Evolutionary conservation across 495 filamentous ascomycete species (phyloP).

Genomic region (Endocarpon pusillum): DNA sequence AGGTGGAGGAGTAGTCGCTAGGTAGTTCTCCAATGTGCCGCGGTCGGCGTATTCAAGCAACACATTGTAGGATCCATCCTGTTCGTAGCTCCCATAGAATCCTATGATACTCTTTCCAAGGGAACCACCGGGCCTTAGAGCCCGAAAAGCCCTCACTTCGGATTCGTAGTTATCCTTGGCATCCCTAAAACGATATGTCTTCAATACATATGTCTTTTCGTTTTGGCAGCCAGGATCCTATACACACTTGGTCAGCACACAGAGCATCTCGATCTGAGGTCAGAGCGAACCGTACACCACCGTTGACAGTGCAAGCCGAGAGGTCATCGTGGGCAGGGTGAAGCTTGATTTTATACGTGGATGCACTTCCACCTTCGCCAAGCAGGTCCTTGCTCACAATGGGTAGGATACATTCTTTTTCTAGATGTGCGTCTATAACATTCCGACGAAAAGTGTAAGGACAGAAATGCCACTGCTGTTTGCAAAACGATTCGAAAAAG

Average conservation of each 20-base stretch:
- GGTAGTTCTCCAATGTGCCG: conserved; percentile 25
- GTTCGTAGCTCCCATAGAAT: conserved; percentile 26
- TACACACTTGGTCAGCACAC: conserved; percentile 2
- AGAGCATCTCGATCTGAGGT: too few species aligned
- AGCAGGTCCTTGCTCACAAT: conserved; percentile 9
- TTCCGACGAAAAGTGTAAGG: conserved; percentile 9
- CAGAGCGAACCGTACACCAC: too few species aligned
- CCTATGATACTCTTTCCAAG: conserved; percentile 18
- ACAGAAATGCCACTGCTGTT: conserved; percentile 22
- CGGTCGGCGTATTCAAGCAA: conserved; percentile 29
- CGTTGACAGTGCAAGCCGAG: too few species aligned
- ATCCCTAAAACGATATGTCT: conserved; percentile 18
- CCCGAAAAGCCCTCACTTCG: conserved; percentile 19
- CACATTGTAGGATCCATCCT: conserved; percentile 20
- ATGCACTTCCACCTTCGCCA: conserved; percentile 5
- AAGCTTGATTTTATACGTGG: conserved; percentile 12
- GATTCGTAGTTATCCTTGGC: conserved; percentile 16
- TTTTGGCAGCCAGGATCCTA: conserved; percentile 1
- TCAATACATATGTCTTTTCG: conserved; percentile 22
- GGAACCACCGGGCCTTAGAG: conserved; percentile 9
- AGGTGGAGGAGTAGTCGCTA: conserved; percentile 14
- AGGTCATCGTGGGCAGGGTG: conserved; percentile 15
- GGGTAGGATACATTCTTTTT: conserved; percentile 12
- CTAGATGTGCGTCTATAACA: conserved; percentile 9
- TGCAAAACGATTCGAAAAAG: conserved; percentile 14